phyloP scores from a whole-genome alignment of 371 early-diverging fungal genomes.

The Mortierella sp. region DNA sequence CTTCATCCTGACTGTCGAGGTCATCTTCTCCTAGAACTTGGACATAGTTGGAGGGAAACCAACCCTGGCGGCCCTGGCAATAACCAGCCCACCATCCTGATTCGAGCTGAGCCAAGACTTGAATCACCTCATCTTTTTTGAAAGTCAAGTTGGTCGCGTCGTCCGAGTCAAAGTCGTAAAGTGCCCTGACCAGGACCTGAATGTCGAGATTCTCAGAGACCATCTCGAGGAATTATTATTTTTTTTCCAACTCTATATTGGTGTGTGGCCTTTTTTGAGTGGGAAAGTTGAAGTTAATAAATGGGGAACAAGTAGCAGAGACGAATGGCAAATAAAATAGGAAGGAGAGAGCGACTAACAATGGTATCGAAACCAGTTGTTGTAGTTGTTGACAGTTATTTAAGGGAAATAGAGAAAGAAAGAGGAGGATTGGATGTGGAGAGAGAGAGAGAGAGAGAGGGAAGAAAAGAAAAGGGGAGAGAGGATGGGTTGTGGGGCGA shows the following conservation, averaged over 20 bases:
- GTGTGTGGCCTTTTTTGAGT: background rate
- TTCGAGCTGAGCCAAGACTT: conserved; percentile 84
- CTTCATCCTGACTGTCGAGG: conserved; percentile 35
- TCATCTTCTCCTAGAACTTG: conserved; percentile 37
- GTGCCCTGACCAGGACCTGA: conserved; percentile 40
- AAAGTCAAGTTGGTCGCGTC: conserved; percentile 73
- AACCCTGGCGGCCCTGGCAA: conserved; percentile 77
- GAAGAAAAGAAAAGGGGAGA: background rate
- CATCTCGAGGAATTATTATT: conserved; percentile 5
- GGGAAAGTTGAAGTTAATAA: background rate
- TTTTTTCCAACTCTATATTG: background rate
- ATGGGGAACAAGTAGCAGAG: background rate
- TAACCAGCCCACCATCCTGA: conserved; percentile 96
- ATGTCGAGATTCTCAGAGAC: conserved; percentile 28
- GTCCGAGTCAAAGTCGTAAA: conserved; percentile 47
- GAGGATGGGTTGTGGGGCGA: conserved; percentile 1
- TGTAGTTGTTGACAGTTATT: background rate
- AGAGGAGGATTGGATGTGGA: background rate
- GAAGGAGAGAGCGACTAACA: too few relatives aligned
- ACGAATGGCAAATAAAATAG: too few relatives aligned
- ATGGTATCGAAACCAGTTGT: too few relatives aligned
- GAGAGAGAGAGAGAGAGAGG: background rate
- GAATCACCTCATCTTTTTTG: conserved; percentile 80
- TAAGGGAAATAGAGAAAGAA: background rate
- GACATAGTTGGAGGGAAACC: conserved; percentile 79